Evolutionary conservation across 306 rosid species (phyloP).

Genomic region (Urtica urens): DNA sequence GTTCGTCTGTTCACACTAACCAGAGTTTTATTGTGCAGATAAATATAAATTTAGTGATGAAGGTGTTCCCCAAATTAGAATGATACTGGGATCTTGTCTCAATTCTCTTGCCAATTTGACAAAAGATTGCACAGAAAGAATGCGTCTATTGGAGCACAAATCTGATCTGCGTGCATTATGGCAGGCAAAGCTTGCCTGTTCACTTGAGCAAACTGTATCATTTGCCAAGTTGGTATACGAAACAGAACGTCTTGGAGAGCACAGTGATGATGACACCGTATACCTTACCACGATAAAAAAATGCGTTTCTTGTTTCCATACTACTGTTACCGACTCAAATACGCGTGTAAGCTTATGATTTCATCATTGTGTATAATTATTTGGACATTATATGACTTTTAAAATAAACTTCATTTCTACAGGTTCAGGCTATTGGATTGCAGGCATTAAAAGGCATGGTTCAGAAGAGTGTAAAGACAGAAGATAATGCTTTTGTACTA

Average conservation of each 20-base stretch:
- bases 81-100: slow-evolving; percentile 56
- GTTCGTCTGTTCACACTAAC: not conserved
- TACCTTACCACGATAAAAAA: slow-evolving; percentile 30
- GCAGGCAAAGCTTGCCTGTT: slow-evolving; percentile 73
- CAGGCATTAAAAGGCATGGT: slow-evolving; percentile 64
- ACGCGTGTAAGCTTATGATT: slow-evolving; percentile 40
- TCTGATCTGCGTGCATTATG: slow-evolving; percentile 29
- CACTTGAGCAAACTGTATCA: slow-evolving; percentile 60
- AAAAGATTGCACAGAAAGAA: slow-evolving; percentile 54
- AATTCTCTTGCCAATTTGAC: slow-evolving; percentile 42
- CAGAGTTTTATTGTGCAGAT: slow-evolving; percentile 38
- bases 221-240: slow-evolving; percentile 52
- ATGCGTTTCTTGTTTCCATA: slow-evolving; percentile 53
- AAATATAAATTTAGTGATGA: slow-evolving; percentile 38
- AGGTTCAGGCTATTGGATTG: slow-evolving; percentile 73
- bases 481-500: slow-evolving; percentile 44
- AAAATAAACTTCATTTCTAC: slow-evolving; percentile 25
- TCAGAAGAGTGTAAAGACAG: slow-evolving; percentile 40
- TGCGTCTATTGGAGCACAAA: slow-evolving; percentile 45
- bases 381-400: slow-evolving; percentile 17
- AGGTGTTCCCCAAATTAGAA: slow-evolving; percentile 25
- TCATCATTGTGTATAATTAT: slow-evolving; percentile 8
- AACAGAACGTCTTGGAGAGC: slow-evolving; percentile 27
- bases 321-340: slow-evolving; percentile 52
- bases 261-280: slow-evolving; percentile 24